These are phyloP conservation scores for Eutypella sp. DNA, from an alignment of 2,329 filamentous ascomycete genomes.

Conservation along the genomic window DNA sequence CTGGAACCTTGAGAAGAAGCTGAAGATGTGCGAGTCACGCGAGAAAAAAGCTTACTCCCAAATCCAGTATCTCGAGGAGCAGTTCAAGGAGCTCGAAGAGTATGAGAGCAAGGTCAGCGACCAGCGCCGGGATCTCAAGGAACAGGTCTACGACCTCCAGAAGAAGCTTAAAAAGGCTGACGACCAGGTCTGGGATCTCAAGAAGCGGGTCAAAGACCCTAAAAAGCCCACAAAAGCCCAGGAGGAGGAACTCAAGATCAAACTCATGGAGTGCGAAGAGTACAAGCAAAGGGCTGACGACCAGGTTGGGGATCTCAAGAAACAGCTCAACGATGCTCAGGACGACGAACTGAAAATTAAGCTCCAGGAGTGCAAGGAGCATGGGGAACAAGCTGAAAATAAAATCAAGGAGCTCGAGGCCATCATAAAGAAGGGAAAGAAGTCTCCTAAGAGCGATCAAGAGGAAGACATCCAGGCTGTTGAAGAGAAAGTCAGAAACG, in stretches of 20 bases:
- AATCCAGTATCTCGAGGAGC: conserved; percentile 1
- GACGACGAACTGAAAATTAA: not conserved
- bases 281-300: not conserved
- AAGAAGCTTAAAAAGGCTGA: not conserved
- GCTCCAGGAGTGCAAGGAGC: not conserved
- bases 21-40: too few relatives aligned
- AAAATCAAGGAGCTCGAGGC: not conserved
- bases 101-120: not conserved
- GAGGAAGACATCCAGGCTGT: not conserved
- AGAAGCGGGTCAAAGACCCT: not conserved
- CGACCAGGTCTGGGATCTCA: too few relatives aligned
- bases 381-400: not conserved
- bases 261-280: too few relatives aligned
- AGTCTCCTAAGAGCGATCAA: not conserved
- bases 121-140: not conserved
- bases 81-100: too few relatives aligned
- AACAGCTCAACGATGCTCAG: not conserved
- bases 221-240: not conserved
- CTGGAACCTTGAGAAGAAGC: conserved; percentile 1
- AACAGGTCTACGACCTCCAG: not conserved
- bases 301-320: not conserved
- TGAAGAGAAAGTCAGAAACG: not conserved
- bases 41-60: not conserved
- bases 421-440: too few relatives aligned
- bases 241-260: not conserved